Evolutionary conservation across 2,329 filamentous ascomycete species (phyloP), one percentile per base, ranked within the genome.

Genomic region (Hymenoscyphus occultus): DNA sequence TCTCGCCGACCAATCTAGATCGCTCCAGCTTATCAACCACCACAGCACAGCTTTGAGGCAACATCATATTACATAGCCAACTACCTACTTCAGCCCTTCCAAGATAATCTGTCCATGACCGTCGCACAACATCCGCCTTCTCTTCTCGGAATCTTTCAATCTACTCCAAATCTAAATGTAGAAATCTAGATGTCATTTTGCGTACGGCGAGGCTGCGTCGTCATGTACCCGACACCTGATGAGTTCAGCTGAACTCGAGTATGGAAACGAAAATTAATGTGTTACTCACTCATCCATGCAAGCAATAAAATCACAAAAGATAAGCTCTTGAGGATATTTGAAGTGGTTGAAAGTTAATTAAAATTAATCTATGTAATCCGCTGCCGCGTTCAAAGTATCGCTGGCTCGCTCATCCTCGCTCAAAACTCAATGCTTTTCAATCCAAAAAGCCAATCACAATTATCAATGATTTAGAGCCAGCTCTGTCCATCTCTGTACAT

Each of bases 401-500:
- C 35, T 7, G 35, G 35, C 35, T 35, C 35, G 35, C 35, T 7
- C 5, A 35, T 35, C 35, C 35, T 35, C 35, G 6, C 35, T 35
- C 3, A 28, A 35, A 35, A 10, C 35, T 35, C 35, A 4, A 35
- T 35, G 35, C 35, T 35, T 10, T 35, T 35, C 1, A 35, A 51
- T 51, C 45, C 45, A 51, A 51, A 51, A 42, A 39, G 32, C 16
- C 19, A 59, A 31, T 32, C 16, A 57, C 28, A 39, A 59, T 40
- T n/a, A 32, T 57, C 56, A 57, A 57, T 57, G 31, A 16, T 57
- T 57, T 57, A 39, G 57, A 59, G 57, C 57, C 57, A 16, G 57
- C 57, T 59, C 57, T 39, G 57, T 22, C 32, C 57, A 59, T 59
- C 57, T 22, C 39, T 59, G 57, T 59, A 59, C 39, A 59, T 28